A percentile compares a stretch with the other conserved stretches of the same genome.
Conservation (phyloP, 2,329 filamentous ascomycete genomes). For the Penicillium rolfsii region DNA sequence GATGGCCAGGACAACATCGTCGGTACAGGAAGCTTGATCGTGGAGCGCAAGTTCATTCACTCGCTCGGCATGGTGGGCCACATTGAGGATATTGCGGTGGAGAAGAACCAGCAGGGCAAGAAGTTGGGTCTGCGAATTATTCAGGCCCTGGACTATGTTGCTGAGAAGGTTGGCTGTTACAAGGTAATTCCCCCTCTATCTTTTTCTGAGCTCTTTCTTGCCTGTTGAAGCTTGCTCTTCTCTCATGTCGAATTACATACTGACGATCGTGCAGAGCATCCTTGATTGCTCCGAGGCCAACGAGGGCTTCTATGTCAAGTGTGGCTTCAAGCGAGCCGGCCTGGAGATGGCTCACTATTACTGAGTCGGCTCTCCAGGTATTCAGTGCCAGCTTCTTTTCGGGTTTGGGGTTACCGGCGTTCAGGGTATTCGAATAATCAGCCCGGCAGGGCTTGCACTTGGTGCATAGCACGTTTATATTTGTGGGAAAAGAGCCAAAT, state of each 20-base stretch:
- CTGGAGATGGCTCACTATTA: slow-evolving; percentile 98
- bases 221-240: background rate
- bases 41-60: slow-evolving; percentile 77
- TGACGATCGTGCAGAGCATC: slow-evolving; percentile 67
- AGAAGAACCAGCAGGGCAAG: slow-evolving; percentile 95
- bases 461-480: slow-evolving; percentile 9
- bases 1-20: slow-evolving; percentile 73
- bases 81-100: slow-evolving; percentile 96
- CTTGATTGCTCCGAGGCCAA: slow-evolving; percentile 95
- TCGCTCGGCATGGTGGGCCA: slow-evolving; percentile 70
- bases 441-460: slow-evolving; percentile 10
- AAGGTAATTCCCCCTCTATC: slow-evolving; percentile 58
- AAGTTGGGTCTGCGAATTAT: slow-evolving; percentile 92
- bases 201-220: background rate
- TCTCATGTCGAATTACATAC: background rate
- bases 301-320: slow-evolving; percentile 98
- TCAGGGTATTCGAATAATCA: slow-evolving; percentile 18
- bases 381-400: slow-evolving; percentile 6
- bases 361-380: slow-evolving; percentile 29
- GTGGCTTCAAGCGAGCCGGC: slow-evolving; percentile 88
- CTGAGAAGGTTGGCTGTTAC: slow-evolving; percentile 88
- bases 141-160: slow-evolving; percentile 87
- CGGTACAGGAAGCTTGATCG: slow-evolving; percentile 86
- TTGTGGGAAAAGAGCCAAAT: slow-evolving; percentile 10
- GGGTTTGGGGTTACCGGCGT: slow-evolving; percentile 17